Percentiles rank a stretch among this genome's conserved stretches.
phyloP scores from a whole-genome alignment of 108 stramenopile species.

The Mediolabrus comicus region DNA sequence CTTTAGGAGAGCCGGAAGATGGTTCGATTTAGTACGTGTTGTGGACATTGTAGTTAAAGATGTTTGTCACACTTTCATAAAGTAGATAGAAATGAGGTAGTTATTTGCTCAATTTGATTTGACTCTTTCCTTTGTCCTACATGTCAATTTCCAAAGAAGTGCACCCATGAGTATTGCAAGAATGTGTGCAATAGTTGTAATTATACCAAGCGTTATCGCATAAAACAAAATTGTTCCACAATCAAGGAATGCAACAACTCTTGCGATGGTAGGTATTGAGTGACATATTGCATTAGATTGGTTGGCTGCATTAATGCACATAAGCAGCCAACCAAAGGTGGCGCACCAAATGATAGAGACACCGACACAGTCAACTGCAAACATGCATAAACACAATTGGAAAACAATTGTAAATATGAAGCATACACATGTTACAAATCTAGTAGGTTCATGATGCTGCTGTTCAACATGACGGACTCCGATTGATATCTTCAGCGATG shows the following conservation, averaged over 20 bases:
- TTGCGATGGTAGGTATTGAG: no score
- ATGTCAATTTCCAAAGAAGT: background rate
- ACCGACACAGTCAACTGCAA: background rate
- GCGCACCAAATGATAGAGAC: background rate
- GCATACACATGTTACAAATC: background rate
- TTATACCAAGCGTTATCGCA: background rate
- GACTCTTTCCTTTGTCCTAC: background rate
- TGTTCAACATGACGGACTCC: no score
- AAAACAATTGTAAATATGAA: background rate
- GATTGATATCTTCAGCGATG: no score
- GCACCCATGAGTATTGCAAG: background rate
- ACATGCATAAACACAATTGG: background rate
- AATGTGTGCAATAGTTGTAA: background rate
- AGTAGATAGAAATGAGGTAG: background rate
- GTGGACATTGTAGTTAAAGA: background rate
- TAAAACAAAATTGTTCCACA: background rate
- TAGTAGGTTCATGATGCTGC: background rate
- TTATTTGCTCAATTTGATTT: background rate
- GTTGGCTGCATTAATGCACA: background rate
- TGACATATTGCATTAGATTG: background rate
- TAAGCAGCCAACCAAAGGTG: background rate
- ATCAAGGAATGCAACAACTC: background rate
- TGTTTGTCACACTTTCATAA: background rate
- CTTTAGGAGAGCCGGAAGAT: slow-evolving; percentile 36
- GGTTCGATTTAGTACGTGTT: slow-evolving; percentile 13